phyloP scores from a whole-genome alignment of 495 filamentous ascomycete species.

The Penicillium cosmopolitanum region DNA sequence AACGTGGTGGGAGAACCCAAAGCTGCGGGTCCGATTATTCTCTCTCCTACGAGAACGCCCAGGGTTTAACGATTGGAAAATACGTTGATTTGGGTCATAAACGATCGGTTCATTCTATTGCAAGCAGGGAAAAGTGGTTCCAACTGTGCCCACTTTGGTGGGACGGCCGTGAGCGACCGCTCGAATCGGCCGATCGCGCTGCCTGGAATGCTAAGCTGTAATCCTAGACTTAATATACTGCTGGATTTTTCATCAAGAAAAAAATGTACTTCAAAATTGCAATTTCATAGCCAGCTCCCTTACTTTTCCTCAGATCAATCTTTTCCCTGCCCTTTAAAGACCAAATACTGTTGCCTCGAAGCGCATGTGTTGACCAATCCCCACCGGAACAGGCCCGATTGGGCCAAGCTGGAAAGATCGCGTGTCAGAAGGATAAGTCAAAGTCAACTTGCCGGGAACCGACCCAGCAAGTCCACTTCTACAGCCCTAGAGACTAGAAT shows the following conservation, averaged over 20 bases:
- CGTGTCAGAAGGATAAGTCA: not conserved
- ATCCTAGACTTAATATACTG: not conserved
- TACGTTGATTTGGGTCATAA: conserved; percentile 70
- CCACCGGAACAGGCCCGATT: conserved; percentile 5
- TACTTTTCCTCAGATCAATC: not conserved
- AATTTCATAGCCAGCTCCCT: not conserved
- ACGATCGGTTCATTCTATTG: conserved; percentile 62
- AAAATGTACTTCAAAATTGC: too few species aligned
- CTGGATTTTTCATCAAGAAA: not conserved
- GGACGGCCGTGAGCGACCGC: conserved; percentile 47
- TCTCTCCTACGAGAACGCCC: conserved; percentile 69
- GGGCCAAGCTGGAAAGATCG: not conserved
- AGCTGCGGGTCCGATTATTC: conserved; percentile 59
- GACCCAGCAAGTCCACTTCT: not conserved
- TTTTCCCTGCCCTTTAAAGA: not conserved
- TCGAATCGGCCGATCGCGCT: conserved; percentile 50
- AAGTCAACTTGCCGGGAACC: not conserved
- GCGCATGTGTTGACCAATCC: not conserved
- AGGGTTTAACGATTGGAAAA: conserved; percentile 66
- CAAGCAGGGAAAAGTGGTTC: conserved; percentile 69
- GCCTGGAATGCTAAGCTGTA: conserved; percentile 55
- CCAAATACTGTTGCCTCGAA: not conserved
- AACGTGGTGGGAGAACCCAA: conserved; percentile 68
- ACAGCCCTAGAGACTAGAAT: not conserved
- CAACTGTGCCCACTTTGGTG: conserved; percentile 63